Evolutionary conservation across 805 yeast species (phyloP).

Genomic region (Cyberlindnera sargentensis): DNA sequence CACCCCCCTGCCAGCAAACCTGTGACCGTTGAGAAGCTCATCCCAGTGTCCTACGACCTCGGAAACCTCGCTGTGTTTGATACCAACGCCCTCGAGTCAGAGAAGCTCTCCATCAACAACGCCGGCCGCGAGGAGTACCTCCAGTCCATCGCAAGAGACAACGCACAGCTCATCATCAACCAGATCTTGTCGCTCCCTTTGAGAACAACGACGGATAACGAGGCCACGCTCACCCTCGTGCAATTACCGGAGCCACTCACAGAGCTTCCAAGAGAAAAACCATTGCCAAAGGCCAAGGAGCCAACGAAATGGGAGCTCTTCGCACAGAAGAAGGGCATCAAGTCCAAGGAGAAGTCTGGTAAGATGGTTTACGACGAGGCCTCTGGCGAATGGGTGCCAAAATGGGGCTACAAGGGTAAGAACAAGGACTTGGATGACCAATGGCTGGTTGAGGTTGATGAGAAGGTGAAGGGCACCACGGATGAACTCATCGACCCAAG

Average conservation of each 20-base stretch:
- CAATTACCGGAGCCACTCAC: slow-evolving; percentile 80
- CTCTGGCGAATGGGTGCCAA: slow-evolving; percentile 91
- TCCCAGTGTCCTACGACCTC: slow-evolving; percentile 82
- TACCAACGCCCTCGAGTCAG: slow-evolving; percentile 72
- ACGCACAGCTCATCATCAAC: slow-evolving; percentile 84
- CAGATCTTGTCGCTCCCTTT: slow-evolving; percentile 88
- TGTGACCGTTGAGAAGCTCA: slow-evolving; percentile 83
- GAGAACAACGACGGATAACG: slow-evolving; percentile 73
- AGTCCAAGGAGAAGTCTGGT: slow-evolving; percentile 83
- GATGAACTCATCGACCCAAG: slow-evolving; percentile 84
- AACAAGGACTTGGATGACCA: slow-evolving; percentile 83
- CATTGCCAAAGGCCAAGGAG: slow-evolving; percentile 87
- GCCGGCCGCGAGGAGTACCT: slow-evolving; percentile 59
- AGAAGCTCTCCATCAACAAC: slow-evolving; percentile 43
- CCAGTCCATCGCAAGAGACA: slow-evolving; percentile 71
- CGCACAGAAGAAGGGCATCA: slow-evolving; percentile 93
- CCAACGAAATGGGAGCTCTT: slow-evolving; percentile 95
- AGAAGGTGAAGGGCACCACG: slow-evolving; percentile 49
- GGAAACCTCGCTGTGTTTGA: slow-evolving; percentile 91
- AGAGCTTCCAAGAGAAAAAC: slow-evolving; percentile 85
- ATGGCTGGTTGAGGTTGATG: slow-evolving; percentile 95
- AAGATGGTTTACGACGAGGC: slow-evolving; percentile 88
- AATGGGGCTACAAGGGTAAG: slow-evolving; percentile 96
- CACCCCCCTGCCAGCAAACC: slow-evolving; percentile 36
- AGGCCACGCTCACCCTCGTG: slow-evolving; percentile 59